These are phyloP conservation scores for Daldinia eschscholtzii DNA, from an alignment of 2,329 filamentous ascomycete species.

Conservation along the genomic window DNA sequence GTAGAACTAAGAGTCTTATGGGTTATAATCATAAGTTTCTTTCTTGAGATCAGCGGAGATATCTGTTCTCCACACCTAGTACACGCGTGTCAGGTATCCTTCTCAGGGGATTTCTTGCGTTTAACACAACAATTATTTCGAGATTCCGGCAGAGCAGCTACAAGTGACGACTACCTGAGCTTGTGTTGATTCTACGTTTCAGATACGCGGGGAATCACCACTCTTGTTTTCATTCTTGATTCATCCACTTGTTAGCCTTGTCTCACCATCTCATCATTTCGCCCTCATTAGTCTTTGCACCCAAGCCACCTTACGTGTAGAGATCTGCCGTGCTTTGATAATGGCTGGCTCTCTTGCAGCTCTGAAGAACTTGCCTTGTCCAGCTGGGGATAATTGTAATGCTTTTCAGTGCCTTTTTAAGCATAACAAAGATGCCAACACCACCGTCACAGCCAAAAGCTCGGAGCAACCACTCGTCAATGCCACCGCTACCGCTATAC, in stretches of 20 bases:
- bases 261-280: background rate
- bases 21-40: background rate
- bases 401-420: constrained; percentile 66
- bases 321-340: constrained; percentile 16
- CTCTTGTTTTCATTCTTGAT: constrained; percentile 4
- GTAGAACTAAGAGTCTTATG: background rate
- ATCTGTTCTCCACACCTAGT: background rate
- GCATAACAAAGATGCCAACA: constrained; percentile 55
- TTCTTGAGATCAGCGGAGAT: background rate
- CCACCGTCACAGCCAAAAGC: constrained; percentile 28
- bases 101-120: background rate
- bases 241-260: background rate
- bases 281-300: background rate
- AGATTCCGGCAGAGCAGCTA: constrained; percentile 1
- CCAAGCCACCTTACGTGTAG: constrained; percentile 1
- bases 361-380: constrained; percentile 65
- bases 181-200: background rate
- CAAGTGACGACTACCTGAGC: constrained; percentile 3
- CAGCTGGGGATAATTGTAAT: constrained; percentile 61
- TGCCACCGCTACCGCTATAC: constrained; percentile 16
- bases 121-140: background rate
- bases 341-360: constrained; percentile 51
- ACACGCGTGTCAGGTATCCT: constrained; percentile 10
- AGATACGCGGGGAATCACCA: background rate
- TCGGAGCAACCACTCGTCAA: constrained; percentile 12